Evolutionary conservation across 1,284 basidiomycete genomes (phyloP), one percentile per base, ranked within the genome.

Genomic region (Malassezia equina): DNA sequence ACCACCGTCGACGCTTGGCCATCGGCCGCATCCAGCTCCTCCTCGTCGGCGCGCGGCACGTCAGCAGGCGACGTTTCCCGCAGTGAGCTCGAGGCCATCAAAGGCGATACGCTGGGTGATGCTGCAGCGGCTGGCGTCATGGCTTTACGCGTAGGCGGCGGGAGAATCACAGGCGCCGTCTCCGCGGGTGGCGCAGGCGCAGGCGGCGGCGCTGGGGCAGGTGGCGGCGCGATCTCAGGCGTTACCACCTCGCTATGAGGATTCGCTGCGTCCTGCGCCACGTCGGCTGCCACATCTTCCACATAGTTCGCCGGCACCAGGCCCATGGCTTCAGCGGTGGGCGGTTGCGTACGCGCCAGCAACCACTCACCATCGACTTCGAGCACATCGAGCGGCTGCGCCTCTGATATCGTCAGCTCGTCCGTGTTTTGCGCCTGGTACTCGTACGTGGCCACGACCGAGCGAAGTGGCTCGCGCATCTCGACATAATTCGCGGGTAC

Each of bases 401-500:
- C 71, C 47, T 74, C 71, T 11, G 52, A 48, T 39, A 74, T 60
- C 15, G 59, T 58, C 23, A 74, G 55, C 57, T 74, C 71, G 42
- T 74, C 71, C 13, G 67, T 66, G 29, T 61, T 67, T 58, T 69
- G 65, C 5, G 69, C 65, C 36, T 60, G 55, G 49, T 74, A 74
- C 44, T 70, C 70, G 55, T 74, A 74, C 27, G 66, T 52, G 0
- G 71, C 71, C 27, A 63, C 60, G 51, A 69, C 73, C 33, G 63
- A 31, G 19, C 69, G 60, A 24, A 71, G 43, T 41, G 70, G 71
- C 50, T 68, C 67, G 12, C 65, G 61, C 49, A 63, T 61, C 32
- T 74, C 69, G 36, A 74, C 66, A 47, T 74, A 74, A 59, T 73
- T 74, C 45, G 68, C 69, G 1, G 71, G 71, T 36, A 74, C 67